Base-by-base conservation (phyloP, 306 rosid species). In the Malus domestica region DNA sequence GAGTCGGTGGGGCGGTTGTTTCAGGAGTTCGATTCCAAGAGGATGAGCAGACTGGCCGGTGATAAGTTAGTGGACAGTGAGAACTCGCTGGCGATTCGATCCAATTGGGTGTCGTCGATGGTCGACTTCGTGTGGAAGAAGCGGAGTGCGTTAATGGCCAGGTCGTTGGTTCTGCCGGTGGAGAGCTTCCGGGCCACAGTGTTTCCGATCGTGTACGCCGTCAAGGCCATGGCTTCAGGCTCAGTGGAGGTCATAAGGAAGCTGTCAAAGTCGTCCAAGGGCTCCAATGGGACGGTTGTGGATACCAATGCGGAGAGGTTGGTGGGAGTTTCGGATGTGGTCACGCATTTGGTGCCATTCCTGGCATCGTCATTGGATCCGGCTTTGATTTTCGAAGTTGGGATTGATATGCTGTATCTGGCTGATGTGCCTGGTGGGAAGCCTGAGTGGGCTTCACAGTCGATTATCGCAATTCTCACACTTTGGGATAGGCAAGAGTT, bases 381-480 rank as follows among this genome's bases (percentile, higher is more conserved):
- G 3, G 92, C 99, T 7, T 85, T 96, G 90, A 92, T 92, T 75
- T 96, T 83, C 46, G 99, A 96, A 66, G 99, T 96, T 33, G 99
- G 93, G 76, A 96, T 96, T 60, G 93, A 96, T 69, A 88, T 92
- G 98, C 62, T 96, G 87, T 92, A 96, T 80, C 84, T 96, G 79
- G 99, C 99, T 76, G 99, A 96, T 85, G 99, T 96, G 64, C 93
- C 98, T 80, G 99, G 99, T 58, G 98, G 99, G 79, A 96, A 96
- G 78, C 89, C 97, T 8, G 99, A 96, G 78, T 96, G 99, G 99
- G 99, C 99, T 58, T 96, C 99, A 1, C 97, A 89, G 59, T 92
- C 99, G 1, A 90, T 88, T 64, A 92, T 96, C 25, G 97, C 99
- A 2, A 88, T 96, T 83, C 96, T 96, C 78, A 92, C 98, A 2